phyloP scores from a whole-genome alignment of 1,139 yeast species.

The Wickerhamiella pararugosa region DNA sequence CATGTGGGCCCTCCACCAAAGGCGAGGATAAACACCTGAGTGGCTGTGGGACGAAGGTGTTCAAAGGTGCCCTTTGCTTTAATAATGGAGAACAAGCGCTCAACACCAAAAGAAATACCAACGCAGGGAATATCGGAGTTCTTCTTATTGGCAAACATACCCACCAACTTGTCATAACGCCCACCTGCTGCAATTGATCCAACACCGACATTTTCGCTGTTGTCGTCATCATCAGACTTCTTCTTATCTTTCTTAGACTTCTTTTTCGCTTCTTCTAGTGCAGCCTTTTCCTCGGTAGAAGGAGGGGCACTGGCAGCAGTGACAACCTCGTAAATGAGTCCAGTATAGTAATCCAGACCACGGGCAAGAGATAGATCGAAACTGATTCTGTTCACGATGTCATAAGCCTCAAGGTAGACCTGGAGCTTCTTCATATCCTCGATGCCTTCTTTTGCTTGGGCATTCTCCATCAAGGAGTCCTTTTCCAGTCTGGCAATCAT shows the following conservation, averaged over 20 bases:
- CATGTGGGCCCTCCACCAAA: conserved; percentile 96
- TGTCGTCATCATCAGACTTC: conserved; percentile 59
- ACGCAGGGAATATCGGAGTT: conserved; percentile 82
- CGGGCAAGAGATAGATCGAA: conserved; percentile 92
- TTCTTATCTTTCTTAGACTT: conserved; percentile 20
- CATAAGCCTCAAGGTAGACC: conserved; percentile 69
- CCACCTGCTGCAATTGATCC: conserved; percentile 99
- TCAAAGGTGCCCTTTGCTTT: conserved; percentile 56
- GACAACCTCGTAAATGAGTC: conserved; percentile 89
- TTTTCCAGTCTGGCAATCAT: conserved; percentile 41
- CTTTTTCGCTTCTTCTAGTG: conserved; percentile 23
- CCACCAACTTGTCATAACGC: conserved; percentile 88
- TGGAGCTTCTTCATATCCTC: conserved; percentile 64
- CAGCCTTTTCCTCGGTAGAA: conserved; percentile 22
- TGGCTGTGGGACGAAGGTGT: conserved; percentile 60
- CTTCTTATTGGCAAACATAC: conserved; percentile 75
- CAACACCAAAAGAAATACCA: conserved; percentile 93
- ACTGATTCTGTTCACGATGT: conserved; percentile 45
- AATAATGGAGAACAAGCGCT: conserved; percentile 78
- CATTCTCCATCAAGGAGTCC: conserved; percentile 49
- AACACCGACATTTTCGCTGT: conserved; percentile 92
- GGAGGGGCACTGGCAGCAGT: conserved; percentile 95
- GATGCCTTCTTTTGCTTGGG: conserved; percentile 64
- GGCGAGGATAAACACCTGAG: conserved; percentile 93
- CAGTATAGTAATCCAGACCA: conserved; percentile 95